Base-by-base conservation (phyloP, 129 eudicot species). In the Escallonia herrerae region DNA sequence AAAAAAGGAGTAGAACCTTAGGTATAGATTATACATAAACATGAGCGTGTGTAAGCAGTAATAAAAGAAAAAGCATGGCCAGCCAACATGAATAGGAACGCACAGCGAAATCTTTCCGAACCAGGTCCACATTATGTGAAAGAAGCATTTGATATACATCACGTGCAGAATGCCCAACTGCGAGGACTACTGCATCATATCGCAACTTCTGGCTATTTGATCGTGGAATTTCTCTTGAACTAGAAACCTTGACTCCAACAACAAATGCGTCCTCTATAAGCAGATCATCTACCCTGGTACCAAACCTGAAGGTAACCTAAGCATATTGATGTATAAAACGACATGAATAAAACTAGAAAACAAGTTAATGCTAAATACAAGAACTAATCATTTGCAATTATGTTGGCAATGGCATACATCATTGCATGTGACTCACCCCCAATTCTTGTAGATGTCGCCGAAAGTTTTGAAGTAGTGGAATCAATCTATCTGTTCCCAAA, bases 131-230 rank as follows among this genome's bases (percentile, higher is more conserved):
- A 40, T 76, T 76, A 73, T 89, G 99, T 40, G 95, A 83, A 71
- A 88, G 90, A 79, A 93, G 99, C 95, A 87, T 87, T 58, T 87
- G 75, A 63, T 85, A 91, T 6, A 82, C 83, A 79, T 91, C 98
- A 40, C 98, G 85, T 68, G 98, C 96, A 77, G 98, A 91, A 80
- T 91, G 98, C 65, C 98, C 97, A 50, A 90, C 91, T 37, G 95
- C 97, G 52, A 86, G 89, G 74, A 90, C 95, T 64, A 86, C 86
- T 38, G 95, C 95, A 84, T 94, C 99, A 72, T 62, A 86, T 55
- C 63, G 83, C 79, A 81, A 52, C 45, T 86, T 73, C 76, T 86
- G 81, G 61, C 70, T 64, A 62, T 54, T 66, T 52, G 58, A 65
- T 59, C 50, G 74, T 58, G 56, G 65, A 62, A 65, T 69, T 56